phyloP scores from a whole-genome alignment of 306 rosid genomes.

The Casuarina equisetifolia region DNA sequence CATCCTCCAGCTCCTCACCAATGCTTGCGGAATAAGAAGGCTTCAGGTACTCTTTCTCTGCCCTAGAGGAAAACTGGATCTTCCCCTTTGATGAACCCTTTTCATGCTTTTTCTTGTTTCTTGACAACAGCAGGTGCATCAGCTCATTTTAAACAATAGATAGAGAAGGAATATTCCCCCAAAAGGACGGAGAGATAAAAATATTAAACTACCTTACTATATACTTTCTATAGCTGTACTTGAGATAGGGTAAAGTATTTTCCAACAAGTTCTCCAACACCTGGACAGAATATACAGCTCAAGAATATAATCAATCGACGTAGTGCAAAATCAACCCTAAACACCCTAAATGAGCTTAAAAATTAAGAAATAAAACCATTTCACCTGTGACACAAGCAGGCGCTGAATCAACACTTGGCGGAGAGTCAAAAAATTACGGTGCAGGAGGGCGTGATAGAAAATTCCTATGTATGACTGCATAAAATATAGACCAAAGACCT shows the following conservation, averaged over 20 bases:
- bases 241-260: constrained; percentile 79
- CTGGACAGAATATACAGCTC: constrained; percentile 43
- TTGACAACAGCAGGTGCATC: constrained; percentile 34
- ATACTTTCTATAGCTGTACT: constrained; percentile 80
- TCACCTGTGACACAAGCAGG: constrained; percentile 92
- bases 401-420: constrained; percentile 88
- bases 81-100: constrained; percentile 56
- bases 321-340: neutral
- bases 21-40: constrained; percentile 94
- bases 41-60: constrained; percentile 91
- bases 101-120: constrained; percentile 66
- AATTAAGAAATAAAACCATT: constrained; percentile 10
- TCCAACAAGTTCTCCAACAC: constrained; percentile 88
- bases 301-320: constrained; percentile 15
- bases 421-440: constrained; percentile 84
- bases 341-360: neutral
- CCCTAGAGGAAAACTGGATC: constrained; percentile 77
- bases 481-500: constrained; percentile 96
- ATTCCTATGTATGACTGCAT: constrained; percentile 98
- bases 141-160: constrained; percentile 29
- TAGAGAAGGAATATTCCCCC: constrained; percentile 8
- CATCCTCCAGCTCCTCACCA: constrained; percentile 92
- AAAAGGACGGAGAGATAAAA: constrained; percentile 12
- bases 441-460: constrained; percentile 91
- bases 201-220: constrained; percentile 64